phyloP scores from a whole-genome alignment of 208 protist species.

The Trypanosoma brucei region DNA sequence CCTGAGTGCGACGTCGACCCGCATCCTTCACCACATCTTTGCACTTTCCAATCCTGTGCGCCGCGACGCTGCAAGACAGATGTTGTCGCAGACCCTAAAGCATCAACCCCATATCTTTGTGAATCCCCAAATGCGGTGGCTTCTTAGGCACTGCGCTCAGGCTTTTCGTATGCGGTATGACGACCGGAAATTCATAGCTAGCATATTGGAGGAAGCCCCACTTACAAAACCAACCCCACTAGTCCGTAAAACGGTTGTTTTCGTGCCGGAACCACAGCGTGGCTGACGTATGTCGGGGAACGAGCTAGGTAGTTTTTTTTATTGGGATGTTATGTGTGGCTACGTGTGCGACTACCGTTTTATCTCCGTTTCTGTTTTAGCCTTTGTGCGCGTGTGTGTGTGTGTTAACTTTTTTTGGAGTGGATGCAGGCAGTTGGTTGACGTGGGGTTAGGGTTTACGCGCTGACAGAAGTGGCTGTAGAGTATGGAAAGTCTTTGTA shows the following conservation, averaged over 20 bases:
- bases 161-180: conserved; percentile 73
- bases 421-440: no score
- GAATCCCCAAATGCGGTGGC: conserved; percentile 40
- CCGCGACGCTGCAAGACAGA: conserved; percentile 67
- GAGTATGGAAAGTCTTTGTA: no score
- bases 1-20: conserved; percentile 17
- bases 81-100: conserved; percentile 71
- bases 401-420: no score
- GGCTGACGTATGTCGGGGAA: background rate
- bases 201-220: conserved; percentile 72
- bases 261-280: background rate
- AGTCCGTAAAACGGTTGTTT: conserved; percentile 4
- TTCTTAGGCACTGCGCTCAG: conserved; percentile 45
- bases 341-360: background rate
- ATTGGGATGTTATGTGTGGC: background rate
- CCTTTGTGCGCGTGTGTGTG: no score
- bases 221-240: conserved; percentile 20
- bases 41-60: conserved; percentile 76
- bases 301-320: no score
- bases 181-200: conserved; percentile 82
- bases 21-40: conserved; percentile 52
- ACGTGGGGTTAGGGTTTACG: no score
- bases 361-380: background rate
- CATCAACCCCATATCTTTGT: conserved; percentile 61
- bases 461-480: no score